Conservation (phyloP, 805 yeast genomes). For the Kodamaea nitidulidarum region DNA sequence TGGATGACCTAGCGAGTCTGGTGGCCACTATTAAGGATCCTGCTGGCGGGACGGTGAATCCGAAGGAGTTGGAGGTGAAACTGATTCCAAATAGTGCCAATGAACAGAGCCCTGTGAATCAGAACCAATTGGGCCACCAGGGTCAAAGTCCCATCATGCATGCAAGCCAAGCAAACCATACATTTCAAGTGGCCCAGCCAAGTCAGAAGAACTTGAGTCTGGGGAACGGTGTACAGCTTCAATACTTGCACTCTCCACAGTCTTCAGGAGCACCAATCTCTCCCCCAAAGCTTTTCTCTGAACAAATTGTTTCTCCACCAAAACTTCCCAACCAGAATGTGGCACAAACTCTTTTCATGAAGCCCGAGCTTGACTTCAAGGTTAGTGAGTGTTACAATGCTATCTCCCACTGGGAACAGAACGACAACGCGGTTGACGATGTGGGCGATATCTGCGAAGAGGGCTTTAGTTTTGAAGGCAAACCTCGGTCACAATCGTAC, state of each 20-base stretch:
- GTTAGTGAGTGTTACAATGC: constrained; percentile 41
- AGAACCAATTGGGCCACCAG: background rate
- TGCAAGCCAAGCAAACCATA: too few species aligned
- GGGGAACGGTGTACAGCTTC: background rate
- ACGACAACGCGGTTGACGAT: constrained; percentile 9
- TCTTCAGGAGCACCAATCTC: background rate
- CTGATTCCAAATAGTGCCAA: background rate
- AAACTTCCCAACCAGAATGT: constrained; percentile 11
- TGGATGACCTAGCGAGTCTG: constrained; percentile 3
- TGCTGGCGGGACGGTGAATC: constrained; percentile 14
- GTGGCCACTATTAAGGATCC: constrained; percentile 4
- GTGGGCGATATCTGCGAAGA: background rate
- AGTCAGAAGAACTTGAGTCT: too few species aligned
- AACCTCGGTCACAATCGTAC: constrained; percentile 18
- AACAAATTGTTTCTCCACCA: constrained; percentile 1
- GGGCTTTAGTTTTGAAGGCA: constrained; percentile 1
- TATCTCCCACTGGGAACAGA: constrained; percentile 29
- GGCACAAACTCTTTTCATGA: constrained; percentile 3
- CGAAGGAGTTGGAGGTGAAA: constrained; percentile 11
- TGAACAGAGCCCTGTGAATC: background rate
- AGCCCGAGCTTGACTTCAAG: constrained; percentile 15
- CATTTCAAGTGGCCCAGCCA: too few species aligned
- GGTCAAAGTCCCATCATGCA: too few species aligned
- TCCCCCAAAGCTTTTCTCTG: background rate
- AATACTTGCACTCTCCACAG: background rate